Conservation (phyloP, 1,284 basidiomycete genomes). For the Afroboletus lepidellus region DNA sequence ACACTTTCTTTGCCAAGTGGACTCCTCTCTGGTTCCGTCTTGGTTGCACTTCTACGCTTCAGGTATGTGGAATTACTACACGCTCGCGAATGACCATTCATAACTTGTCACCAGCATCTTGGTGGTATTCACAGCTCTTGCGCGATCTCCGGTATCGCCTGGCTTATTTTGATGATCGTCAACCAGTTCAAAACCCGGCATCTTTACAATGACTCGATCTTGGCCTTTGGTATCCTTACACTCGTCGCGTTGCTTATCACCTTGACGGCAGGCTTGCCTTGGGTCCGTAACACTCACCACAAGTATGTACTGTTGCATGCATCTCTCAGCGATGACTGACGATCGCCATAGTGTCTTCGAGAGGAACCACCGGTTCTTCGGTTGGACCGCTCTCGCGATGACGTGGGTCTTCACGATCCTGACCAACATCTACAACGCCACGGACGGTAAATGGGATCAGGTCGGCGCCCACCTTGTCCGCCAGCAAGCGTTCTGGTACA, state of each 20-base stretch:
- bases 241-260: conserved; percentile 52
- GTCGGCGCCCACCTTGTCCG: conserved; percentile 53
- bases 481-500: conserved; percentile 76
- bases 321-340: conserved; percentile 4
- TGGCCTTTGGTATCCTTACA: conserved; percentile 58
- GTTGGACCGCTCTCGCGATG: conserved; percentile 62
- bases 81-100: conserved; percentile 4
- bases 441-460: conserved; percentile 53
- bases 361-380: conserved; percentile 72
- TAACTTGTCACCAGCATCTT: conserved; percentile 49
- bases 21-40: conserved; percentile 68
- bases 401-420: conserved; percentile 70
- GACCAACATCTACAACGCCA: conserved; percentile 56
- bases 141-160: conserved; percentile 61
- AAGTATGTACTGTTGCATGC: conserved; percentile 48
- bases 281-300: conserved; percentile 74
- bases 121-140: conserved; percentile 78
- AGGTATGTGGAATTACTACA: conserved; percentile 39
- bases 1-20: conserved; percentile 67
- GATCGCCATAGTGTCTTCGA: conserved; percentile 58
- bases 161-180: conserved; percentile 63
- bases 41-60: conserved; percentile 66
- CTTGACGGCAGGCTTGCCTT: conserved; percentile 61
- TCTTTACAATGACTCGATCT: conserved; percentile 50
- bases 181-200: conserved; percentile 49